These are phyloP conservation scores for Tolypocladium cylindrosporum DNA, from an alignment of 2,329 filamentous ascomycete genomes.

Conservation along the genomic window DNA sequence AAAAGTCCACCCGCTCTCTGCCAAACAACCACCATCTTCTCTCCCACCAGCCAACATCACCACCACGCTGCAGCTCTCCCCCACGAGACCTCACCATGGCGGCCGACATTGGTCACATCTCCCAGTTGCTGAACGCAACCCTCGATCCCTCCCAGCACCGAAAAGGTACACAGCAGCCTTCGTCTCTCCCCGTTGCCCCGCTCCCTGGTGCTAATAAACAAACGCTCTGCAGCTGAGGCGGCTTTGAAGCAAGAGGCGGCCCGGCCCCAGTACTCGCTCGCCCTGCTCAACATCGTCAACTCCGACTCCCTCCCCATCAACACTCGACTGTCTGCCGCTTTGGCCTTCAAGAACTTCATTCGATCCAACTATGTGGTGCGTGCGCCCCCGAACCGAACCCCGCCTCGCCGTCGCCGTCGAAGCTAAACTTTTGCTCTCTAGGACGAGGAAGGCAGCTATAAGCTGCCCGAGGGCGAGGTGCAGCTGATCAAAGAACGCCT, in stretches of 20 bases:
- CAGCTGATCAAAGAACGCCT: conserved; percentile 87
- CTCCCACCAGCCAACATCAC: conserved; percentile 5
- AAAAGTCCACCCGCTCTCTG: not conserved
- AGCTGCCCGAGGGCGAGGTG: conserved; percentile 74
- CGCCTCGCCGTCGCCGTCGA: conserved; percentile 2
- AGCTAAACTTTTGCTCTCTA: conserved; percentile 19
- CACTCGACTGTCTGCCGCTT: conserved; percentile 75
- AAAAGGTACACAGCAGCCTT: conserved; percentile 54
- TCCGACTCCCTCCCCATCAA: conserved; percentile 61
- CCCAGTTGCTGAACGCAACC: conserved; percentile 81
- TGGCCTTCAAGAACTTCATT: conserved; percentile 99
- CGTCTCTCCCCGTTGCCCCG: conserved; percentile 10
- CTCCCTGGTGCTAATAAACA: conserved; percentile 26
- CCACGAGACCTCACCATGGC: conserved; percentile 35
- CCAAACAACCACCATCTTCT: not conserved
- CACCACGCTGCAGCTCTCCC: conserved; percentile 9
- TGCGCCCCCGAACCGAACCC: conserved; percentile 7
- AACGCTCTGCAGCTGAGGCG: conserved; percentile 57
- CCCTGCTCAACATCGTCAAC: conserved; percentile 83
- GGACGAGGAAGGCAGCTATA: conserved; percentile 91
- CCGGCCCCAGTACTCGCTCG: conserved; percentile 80
- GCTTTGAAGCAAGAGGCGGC: conserved; percentile 69
- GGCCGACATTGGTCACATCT: conserved; percentile 50
- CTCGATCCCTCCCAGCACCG: conserved; percentile 81
- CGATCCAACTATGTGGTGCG: conserved; percentile 79